Percentiles rank a stretch among this genome's conserved stretches.
Conservation (phyloP, 768 basidiomycete species). For the Boletus tylopilopsis region DNA sequence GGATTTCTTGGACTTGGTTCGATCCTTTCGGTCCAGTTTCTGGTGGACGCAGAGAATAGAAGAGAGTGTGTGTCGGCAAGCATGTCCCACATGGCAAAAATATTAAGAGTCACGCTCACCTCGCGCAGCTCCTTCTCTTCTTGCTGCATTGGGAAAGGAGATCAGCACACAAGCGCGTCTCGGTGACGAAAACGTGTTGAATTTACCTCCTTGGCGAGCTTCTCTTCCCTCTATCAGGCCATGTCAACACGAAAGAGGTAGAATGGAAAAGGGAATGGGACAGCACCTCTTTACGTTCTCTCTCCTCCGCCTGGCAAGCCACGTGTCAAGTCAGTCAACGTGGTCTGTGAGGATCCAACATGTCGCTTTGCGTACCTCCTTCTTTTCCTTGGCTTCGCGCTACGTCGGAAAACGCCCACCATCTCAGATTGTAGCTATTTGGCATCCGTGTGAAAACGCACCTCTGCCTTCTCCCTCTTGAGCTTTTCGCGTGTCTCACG, state of each 20-base stretch:
- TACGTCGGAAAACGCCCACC: conserved; percentile 30
- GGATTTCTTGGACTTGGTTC: conserved; percentile 53
- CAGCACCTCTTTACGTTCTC: conserved; percentile 56
- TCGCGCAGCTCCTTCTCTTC: conserved; percentile 46
- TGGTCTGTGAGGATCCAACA: conserved; percentile 1
- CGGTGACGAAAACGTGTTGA: neutral
- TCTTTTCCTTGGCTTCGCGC: conserved; percentile 80
- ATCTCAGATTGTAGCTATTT: neutral
- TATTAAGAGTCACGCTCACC: conserved; percentile 25
- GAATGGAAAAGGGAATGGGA: conserved; percentile 1
- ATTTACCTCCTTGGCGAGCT: conserved; percentile 54
- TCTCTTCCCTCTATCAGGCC: conserved; percentile 43
- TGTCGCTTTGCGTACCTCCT: conserved; percentile 42
- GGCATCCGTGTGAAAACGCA: conserved; percentile 18
- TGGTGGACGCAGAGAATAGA: conserved; percentile 14
- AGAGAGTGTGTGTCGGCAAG: neutral
- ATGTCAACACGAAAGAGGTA: conserved; percentile 7
- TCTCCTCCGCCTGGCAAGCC: conserved; percentile 50
- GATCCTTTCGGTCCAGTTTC: conserved; percentile 56
- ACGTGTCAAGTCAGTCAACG: conserved; percentile 1
- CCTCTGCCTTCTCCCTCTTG: conserved; percentile 74
- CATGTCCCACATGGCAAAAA: neutral
- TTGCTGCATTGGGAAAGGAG: conserved; percentile 29
- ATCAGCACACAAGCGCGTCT: conserved; percentile 18
- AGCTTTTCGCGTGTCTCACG: conserved; percentile 81